Conservation (phyloP, 805 yeast species). For the Hanseniaspora thailandica region DNA sequence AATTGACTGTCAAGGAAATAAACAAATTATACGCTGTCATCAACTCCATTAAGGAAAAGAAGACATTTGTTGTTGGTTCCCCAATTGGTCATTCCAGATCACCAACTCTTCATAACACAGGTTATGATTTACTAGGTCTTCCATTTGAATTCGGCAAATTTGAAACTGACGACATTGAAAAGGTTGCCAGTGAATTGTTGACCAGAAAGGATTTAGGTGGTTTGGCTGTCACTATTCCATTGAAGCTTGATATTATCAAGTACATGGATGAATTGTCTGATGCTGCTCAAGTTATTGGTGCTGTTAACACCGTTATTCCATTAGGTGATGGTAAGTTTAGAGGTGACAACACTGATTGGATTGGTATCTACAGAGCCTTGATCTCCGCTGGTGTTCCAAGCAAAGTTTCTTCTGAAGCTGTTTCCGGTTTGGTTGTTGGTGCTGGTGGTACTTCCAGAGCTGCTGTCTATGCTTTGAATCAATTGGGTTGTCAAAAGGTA, state of each 20-base stretch:
- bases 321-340: constrained; percentile 36
- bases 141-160: constrained; percentile 59
- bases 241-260: constrained; percentile 69
- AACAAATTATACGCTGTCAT: constrained; percentile 44
- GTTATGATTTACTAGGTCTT: constrained; percentile 60
- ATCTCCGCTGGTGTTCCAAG: constrained; percentile 48
- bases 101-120: constrained; percentile 74
- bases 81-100: constrained; percentile 84
- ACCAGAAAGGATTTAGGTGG: constrained; percentile 63
- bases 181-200: constrained; percentile 44
- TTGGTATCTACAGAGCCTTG: constrained; percentile 68
- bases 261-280: constrained; percentile 53
- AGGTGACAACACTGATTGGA: constrained; percentile 95
- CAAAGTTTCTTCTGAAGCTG: constrained; percentile 29
- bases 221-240: constrained; percentile 88
- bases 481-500: constrained; percentile 65
- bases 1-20: constrained; percentile 53
- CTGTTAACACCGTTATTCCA: constrained; percentile 77
- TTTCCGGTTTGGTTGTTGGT: constrained; percentile 68
- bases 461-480: constrained; percentile 72
- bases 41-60: constrained; percentile 48
- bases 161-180: constrained; percentile 54
- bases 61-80: constrained; percentile 64
- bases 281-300: constrained; percentile 79
- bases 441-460: constrained; percentile 98